Evolutionary conservation across 2,329 filamentous ascomycete genomes (phyloP).

Genomic region (Didymella pomorum): DNA sequence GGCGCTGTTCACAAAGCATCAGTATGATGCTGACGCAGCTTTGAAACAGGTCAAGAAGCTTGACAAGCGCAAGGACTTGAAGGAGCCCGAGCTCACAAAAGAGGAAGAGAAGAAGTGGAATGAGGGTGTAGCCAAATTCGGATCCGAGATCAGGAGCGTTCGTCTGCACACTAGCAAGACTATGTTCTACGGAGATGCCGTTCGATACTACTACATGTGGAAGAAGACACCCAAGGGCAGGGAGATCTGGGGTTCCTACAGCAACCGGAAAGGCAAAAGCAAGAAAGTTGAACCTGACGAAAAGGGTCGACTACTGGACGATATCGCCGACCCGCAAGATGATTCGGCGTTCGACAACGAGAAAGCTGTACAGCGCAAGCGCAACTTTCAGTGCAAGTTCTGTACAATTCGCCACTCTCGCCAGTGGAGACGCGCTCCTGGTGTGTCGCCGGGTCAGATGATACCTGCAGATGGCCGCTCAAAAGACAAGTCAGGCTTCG

Average conservation of each 20-base stretch:
- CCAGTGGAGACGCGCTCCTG: conserved; percentile 91
- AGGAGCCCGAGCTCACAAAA: conserved; percentile 81
- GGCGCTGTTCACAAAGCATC: conserved; percentile 73
- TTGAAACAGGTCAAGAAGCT: conserved; percentile 73
- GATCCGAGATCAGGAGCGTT: conserved; percentile 85
- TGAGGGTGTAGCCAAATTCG: conserved; percentile 86
- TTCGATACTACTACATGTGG: conserved; percentile 97
- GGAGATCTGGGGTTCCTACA: conserved; percentile 88
- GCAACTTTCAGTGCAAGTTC: conserved; percentile 92
- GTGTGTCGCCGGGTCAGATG: conserved; percentile 73
- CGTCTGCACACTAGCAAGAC: conserved; percentile 82
- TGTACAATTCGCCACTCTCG: conserved; percentile 80
- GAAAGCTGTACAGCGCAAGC: conserved; percentile 81
- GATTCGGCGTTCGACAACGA: conserved; percentile 94
- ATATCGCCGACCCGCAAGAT: conserved; percentile 89
- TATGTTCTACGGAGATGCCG: conserved; percentile 78
- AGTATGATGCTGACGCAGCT: conserved; percentile 75
- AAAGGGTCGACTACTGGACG: conserved; percentile 82
- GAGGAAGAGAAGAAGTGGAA: conserved; percentile 90
- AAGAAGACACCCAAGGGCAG: conserved; percentile 89
- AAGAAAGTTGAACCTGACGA: conserved; percentile 66
- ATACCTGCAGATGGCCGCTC: conserved; percentile 73
- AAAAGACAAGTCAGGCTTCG: conserved; percentile 79
- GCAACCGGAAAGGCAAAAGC: conserved; percentile 88
- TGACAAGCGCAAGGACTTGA: conserved; percentile 74